phyloP scores from a whole-genome alignment of 208 protist genomes.

The Spongospora subterranea region DNA sequence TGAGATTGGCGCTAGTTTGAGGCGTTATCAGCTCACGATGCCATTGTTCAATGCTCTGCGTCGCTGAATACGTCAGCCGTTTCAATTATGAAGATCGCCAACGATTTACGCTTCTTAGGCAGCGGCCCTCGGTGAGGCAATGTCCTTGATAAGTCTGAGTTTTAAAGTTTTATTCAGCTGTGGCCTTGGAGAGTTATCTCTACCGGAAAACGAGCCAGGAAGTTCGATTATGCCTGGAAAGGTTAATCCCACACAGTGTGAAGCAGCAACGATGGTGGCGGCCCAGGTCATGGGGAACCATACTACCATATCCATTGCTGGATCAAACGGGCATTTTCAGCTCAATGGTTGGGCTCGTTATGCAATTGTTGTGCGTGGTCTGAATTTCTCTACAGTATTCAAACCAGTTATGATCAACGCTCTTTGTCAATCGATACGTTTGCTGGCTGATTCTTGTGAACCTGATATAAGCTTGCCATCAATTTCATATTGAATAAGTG shows the following conservation, averaged over 20 bases:
- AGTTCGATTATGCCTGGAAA: conserved; percentile 90
- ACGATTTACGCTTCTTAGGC: conserved; percentile 85
- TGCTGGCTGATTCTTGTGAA: conserved; percentile 78
- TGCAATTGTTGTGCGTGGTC: neutral
- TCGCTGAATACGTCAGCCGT: conserved; percentile 80
- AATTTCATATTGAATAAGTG: neutral
- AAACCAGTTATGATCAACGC: conserved; percentile 85
- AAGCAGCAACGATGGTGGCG: conserved; percentile 88
- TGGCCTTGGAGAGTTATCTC: conserved; percentile 67
- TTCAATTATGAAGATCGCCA: conserved; percentile 87
- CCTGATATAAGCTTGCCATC: neutral
- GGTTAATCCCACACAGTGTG: conserved; percentile 88
- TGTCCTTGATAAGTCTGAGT: conserved; percentile 74
- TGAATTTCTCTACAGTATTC: conserved; percentile 75
- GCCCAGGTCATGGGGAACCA: conserved; percentile 86
- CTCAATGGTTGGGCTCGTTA: conserved; percentile 76
- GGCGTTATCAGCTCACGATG: conserved; percentile 80
- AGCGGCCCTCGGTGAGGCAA: conserved; percentile 83
- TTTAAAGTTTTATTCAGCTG: neutral
- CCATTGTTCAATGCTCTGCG: conserved; percentile 76
- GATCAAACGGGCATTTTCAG: conserved; percentile 84
- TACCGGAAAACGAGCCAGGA: conserved; percentile 89
- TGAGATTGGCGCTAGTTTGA: conserved; percentile 72
- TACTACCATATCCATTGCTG: conserved; percentile 79
- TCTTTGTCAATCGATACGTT: conserved; percentile 77